Evolutionary conservation across 2,329 filamentous ascomycete species (phyloP).

Genomic region (Aspergillus ibericus): DNA sequence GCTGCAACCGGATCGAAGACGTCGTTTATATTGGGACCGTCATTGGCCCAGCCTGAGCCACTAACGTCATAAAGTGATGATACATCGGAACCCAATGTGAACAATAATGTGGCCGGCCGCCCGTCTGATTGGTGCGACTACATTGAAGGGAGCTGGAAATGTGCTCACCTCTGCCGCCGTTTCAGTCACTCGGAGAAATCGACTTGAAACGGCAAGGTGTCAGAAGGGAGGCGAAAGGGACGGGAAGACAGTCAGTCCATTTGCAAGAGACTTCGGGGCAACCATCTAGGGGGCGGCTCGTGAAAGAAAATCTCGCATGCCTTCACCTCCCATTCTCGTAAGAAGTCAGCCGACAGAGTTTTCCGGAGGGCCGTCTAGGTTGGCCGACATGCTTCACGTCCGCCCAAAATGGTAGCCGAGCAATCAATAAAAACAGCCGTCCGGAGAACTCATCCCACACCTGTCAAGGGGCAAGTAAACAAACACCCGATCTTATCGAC

Average conservation of each 20-base stretch:
- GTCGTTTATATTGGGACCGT: not conserved
- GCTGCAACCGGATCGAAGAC: not conserved
- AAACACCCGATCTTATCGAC: slow-evolving; percentile 14
- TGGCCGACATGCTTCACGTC: not conserved
- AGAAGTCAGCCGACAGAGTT: not conserved
- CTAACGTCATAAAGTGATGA: slow-evolving; percentile 4
- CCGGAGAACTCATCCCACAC: not conserved
- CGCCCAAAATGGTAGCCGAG: not conserved
- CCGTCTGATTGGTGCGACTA: not conserved
- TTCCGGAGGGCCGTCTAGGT: not conserved
- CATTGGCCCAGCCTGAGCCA: slow-evolving; percentile 5
- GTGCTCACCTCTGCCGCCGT: not conserved
- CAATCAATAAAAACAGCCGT: not conserved
- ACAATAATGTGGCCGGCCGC: not conserved
- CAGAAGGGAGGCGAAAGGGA: slow-evolving; percentile 6
- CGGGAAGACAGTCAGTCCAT: not conserved
- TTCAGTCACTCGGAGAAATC: slow-evolving; percentile 10
- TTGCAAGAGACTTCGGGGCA: not conserved
- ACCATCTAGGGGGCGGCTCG: slow-evolving; percentile 4
- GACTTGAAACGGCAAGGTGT: slow-evolving; percentile 17
- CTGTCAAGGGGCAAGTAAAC: slow-evolving; percentile 2
- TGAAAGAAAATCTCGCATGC: slow-evolving; percentile 4
- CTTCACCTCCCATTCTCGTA: not conserved
- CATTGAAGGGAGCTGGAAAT: not conserved
- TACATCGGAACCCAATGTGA: not conserved